phyloP scores from a whole-genome alignment of 345 rosid genomes.

The Erucastrum elatum region DNA sequence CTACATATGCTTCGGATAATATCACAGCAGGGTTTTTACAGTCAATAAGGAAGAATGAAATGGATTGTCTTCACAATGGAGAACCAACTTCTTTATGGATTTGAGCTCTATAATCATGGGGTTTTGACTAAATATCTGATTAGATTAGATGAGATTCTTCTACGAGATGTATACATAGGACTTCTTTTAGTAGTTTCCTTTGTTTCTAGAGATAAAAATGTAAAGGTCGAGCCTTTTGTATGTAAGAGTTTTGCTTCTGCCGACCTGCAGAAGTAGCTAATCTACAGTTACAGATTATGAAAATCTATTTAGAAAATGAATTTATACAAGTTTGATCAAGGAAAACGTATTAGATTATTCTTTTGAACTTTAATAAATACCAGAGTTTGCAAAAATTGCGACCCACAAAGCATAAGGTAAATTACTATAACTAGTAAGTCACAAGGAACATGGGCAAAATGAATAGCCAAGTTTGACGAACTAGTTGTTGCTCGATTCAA shows the following conservation, averaged over 20 bases:
- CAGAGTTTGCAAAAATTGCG: slow-evolving; percentile 16
- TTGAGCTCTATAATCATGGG: slow-evolving; percentile 65
- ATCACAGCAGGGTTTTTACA: slow-evolving; percentile 62
- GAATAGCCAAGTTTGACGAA: not conserved
- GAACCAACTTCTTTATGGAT: slow-evolving; percentile 66
- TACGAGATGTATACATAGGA: slow-evolving; percentile 35
- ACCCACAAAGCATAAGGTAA: slow-evolving; percentile 24
- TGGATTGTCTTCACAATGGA: slow-evolving; percentile 65
- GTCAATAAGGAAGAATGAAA: slow-evolving; percentile 60
- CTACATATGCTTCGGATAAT: slow-evolving; percentile 48
- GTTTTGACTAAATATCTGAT: slow-evolving; percentile 45
- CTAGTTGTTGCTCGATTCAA: slow-evolving; percentile 33
- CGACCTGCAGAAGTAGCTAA: slow-evolving; percentile 15
- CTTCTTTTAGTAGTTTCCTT: slow-evolving; percentile 24
- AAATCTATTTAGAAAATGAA: slow-evolving; percentile 8
- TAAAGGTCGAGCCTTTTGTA: not conserved
- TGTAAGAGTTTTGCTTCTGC: not conserved
- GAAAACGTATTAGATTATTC: slow-evolving; percentile 12
- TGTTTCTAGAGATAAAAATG: not conserved
- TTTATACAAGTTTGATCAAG: not conserved
- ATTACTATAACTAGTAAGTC: not conserved
- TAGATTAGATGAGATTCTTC: slow-evolving; percentile 35
- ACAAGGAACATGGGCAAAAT: slow-evolving; percentile 16
- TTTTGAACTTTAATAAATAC: slow-evolving; percentile 14
- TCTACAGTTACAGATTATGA: slow-evolving; percentile 19